Evolutionary conservation across 768 basidiomycete genomes (phyloP).

Genomic region (Macrolepiota dolichaula): DNA sequence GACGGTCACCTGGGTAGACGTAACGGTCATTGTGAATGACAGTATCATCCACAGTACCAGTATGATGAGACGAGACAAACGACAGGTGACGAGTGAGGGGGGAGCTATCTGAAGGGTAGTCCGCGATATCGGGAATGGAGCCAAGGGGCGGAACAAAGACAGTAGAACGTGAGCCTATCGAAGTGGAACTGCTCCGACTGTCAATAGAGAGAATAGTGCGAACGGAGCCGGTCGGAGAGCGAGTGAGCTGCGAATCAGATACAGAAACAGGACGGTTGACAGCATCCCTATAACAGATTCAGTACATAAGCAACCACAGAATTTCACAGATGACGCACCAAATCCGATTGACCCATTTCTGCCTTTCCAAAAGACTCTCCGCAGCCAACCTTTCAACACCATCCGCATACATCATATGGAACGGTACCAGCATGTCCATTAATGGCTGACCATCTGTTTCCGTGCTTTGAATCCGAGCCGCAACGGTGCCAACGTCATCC

Average conservation of each 20-base stretch:
- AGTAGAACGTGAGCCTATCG: constrained; percentile 64
- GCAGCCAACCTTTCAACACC: constrained; percentile 86
- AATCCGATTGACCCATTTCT: constrained; percentile 88
- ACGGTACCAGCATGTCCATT: constrained; percentile 79
- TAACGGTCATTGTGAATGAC: constrained; percentile 65
- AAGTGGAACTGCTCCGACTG: constrained; percentile 38
- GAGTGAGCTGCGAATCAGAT: constrained; percentile 42
- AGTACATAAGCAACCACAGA: constrained; percentile 4
- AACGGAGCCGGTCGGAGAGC: constrained; percentile 57
- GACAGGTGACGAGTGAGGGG: constrained; percentile 38
- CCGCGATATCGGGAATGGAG: constrained; percentile 67
- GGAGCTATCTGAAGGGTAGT: constrained; percentile 38
- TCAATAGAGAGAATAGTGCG: constrained; percentile 64
- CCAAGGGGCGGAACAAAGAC: constrained; percentile 77
- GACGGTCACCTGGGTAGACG: constrained; percentile 68
- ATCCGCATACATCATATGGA: constrained; percentile 87
- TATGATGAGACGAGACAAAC: constrained; percentile 53
- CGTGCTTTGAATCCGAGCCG: constrained; percentile 62
- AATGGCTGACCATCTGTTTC: constrained; percentile 45
- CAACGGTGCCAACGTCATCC: constrained; percentile 85
- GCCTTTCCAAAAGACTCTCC: constrained; percentile 83
- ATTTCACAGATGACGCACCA: constrained; percentile 52
- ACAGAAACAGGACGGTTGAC: constrained; percentile 53
- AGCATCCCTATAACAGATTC: constrained; percentile 57
- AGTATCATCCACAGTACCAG: constrained; percentile 70